These are phyloP conservation scores for Nannizzia gypsea DNA, from an alignment of 2,329 filamentous ascomycete genomes.

Conservation along the genomic window DNA sequence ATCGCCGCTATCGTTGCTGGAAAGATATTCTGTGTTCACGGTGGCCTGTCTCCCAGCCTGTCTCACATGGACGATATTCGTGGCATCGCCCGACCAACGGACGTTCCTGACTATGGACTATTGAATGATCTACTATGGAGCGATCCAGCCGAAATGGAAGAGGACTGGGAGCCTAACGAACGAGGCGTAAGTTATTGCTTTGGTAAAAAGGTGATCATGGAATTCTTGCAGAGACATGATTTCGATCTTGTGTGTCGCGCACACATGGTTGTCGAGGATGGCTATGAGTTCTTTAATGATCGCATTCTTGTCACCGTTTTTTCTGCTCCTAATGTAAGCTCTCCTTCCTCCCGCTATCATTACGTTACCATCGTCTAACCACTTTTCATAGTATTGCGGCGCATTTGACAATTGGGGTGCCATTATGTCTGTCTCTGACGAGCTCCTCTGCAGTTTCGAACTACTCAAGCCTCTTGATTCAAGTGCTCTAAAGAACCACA, in stretches of 20 bases:
- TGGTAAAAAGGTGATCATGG: conserved; percentile 93
- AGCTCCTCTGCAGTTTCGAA: conserved; percentile 93
- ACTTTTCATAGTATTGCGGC: conserved; percentile 66
- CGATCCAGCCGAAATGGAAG: conserved; percentile 94
- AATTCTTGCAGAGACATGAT: conserved; percentile 87
- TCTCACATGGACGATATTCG: conserved; percentile 98
- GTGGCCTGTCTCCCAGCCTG: conserved; percentile 80
- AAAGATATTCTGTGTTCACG: conserved; percentile 97
- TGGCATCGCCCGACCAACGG: conserved; percentile 86
- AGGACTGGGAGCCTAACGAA: conserved; percentile 96
- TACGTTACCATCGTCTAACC: conserved; percentile 3
- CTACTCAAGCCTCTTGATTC: conserved; percentile 92
- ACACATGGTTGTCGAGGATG: conserved; percentile 98
- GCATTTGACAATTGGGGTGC: conserved; percentile 99
- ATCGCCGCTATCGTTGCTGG: conserved; percentile 94
- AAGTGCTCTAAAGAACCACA: conserved; percentile 91
- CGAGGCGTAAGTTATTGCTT: conserved; percentile 97
- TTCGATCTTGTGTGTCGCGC: conserved; percentile 95
- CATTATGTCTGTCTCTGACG: conserved; percentile 92
- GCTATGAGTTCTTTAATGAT: conserved; percentile 97
- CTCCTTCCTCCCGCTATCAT: neutral
- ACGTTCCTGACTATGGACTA: conserved; percentile 92
- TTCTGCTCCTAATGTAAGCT: conserved; percentile 85
- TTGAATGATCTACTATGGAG: conserved; percentile 95
- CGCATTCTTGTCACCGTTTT: conserved; percentile 92